phyloP scores from a whole-genome alignment of 805 yeast species.

The Hanseniaspora hatyaiensis region DNA sequence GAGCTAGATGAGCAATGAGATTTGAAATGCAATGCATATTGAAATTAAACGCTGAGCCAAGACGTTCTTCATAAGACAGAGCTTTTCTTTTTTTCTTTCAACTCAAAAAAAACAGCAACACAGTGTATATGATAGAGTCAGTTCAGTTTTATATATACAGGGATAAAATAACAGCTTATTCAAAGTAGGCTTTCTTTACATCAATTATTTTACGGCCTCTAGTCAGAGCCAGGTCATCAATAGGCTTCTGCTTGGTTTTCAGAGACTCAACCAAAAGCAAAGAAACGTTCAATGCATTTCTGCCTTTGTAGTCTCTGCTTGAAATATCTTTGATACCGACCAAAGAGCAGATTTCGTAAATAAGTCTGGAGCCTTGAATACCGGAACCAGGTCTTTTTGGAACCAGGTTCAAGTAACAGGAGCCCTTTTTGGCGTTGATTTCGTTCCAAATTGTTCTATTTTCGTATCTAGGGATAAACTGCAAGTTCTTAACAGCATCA shows the following conservation, averaged over 20 bases:
- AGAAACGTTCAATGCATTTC: conserved; percentile 90
- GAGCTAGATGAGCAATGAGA: too few relatives aligned
- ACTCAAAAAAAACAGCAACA: not conserved
- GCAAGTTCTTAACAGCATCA: conserved; percentile 82
- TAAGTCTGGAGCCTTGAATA: conserved; percentile 76
- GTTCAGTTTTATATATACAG: too few relatives aligned
- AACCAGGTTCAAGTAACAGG: conserved; percentile 68
- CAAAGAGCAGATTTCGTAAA: conserved; percentile 80
- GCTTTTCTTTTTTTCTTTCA: too few relatives aligned
- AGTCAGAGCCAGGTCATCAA: conserved; percentile 77
- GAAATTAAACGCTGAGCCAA: too few relatives aligned
- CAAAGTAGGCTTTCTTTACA: conserved; percentile 75
- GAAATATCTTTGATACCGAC: conserved; percentile 90
- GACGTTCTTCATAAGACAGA: too few relatives aligned
- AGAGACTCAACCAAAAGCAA: conserved; percentile 83
- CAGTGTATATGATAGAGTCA: not conserved
- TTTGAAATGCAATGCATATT: too few relatives aligned
- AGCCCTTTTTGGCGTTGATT: conserved; percentile 72
- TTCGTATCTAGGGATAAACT: conserved; percentile 75
- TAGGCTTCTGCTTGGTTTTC: conserved; percentile 54
- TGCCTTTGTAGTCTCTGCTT: conserved; percentile 81
- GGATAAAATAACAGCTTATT: not conserved
- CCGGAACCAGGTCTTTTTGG: conserved; percentile 92
- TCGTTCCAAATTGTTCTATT: conserved; percentile 82
- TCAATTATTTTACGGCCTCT: conserved; percentile 94